Base-by-base conservation (phyloP, 345 rosid species). In the Hevea brasiliensis region DNA sequence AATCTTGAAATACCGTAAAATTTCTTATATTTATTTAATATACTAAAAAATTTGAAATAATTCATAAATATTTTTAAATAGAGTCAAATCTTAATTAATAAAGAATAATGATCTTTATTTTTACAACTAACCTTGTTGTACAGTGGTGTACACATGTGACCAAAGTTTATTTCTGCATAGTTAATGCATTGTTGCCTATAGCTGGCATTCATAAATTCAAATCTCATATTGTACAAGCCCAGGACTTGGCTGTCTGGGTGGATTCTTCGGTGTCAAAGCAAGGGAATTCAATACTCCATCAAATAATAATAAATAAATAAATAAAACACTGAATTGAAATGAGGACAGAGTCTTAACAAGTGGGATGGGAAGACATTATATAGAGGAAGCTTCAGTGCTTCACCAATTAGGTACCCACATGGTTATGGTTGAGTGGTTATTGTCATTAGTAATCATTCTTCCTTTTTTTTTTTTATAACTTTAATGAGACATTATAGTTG, bases 121-220 rank as follows among this genome's bases (percentile, higher is more conserved):
- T 1, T 32, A 1, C 2, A 32, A 32, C 37, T 32, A 32, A 32
- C 4, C 37, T 32, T 32, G 2, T 32, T n/a, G n/a, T n/a, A n/a
- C n/a, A n/a, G n/a, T n/a, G 44, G 41, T 54, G n/a, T 32, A 32
- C 3, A 32, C 4, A 32, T 27, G 10, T 17, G 32, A 37, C 45
- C n/a, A 41, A 53, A 20, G 24, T 6, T 40, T 32, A 32, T 32
- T 42, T 24, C 15, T 54, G 14, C 10, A 57, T 29, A 11, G 11
- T 13, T 47, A 13, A 20, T 61, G 59, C 4, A 32, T 4, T 32
- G 37, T 32, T 61, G 14, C 23, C 3, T 62, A 51, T 61, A 37
- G 63, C 70, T 63, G 55, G 70, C 76, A 63, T 7, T 65, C 71
- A 27, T 65, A 44, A 55, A 55, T 73, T 53, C 53, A 62, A 44